Evolutionary conservation across 192 early-diverging fungal genomes (phyloP).

Genomic region (Gamsiella multidivaricata): DNA sequence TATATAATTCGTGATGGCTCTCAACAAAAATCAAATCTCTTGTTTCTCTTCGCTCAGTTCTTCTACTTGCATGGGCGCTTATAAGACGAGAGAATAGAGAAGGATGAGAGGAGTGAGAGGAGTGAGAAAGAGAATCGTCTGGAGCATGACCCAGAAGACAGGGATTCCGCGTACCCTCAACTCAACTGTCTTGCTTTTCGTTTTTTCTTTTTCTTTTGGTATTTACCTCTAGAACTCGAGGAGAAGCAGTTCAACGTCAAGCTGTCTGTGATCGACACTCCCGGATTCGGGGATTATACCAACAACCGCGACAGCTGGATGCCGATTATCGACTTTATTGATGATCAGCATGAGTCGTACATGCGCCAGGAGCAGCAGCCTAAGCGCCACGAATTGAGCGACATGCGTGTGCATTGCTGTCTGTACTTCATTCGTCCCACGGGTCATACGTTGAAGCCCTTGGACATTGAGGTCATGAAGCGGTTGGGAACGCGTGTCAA

Average conservation of each 20-base stretch:
- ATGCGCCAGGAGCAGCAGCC: constrained; percentile 93
- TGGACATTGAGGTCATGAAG: constrained; percentile 99
- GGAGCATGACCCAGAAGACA: no score
- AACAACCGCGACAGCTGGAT: constrained; percentile 98
- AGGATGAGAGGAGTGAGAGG: neutral
- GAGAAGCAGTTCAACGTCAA: constrained; percentile 99
- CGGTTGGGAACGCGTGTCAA: constrained; percentile 95
- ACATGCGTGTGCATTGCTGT: constrained; percentile 97
- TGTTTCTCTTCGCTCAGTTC: neutral
- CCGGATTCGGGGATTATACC: constrained; percentile 90
- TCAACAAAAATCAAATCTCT: constrained; percentile 19
- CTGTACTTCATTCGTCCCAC: constrained; percentile 99
- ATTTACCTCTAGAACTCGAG: constrained; percentile 82
- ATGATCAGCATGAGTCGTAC: constrained; percentile 97
- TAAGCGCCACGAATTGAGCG: constrained; percentile 85
- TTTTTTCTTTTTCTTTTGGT: no score
- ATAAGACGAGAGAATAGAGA: neutral
- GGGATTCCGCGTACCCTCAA: no score
- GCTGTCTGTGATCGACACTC: constrained; percentile 93
- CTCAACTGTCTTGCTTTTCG: no score
- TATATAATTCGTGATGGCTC: constrained; percentile 38
- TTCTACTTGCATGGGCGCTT: neutral
- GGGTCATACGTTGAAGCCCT: constrained; percentile 92
- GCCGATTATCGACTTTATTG: constrained; percentile 97
- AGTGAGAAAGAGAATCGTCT: no score